phyloP scores from a whole-genome alignment of 495 filamentous ascomycete genomes.

The Evansstolkia leycettana region DNA sequence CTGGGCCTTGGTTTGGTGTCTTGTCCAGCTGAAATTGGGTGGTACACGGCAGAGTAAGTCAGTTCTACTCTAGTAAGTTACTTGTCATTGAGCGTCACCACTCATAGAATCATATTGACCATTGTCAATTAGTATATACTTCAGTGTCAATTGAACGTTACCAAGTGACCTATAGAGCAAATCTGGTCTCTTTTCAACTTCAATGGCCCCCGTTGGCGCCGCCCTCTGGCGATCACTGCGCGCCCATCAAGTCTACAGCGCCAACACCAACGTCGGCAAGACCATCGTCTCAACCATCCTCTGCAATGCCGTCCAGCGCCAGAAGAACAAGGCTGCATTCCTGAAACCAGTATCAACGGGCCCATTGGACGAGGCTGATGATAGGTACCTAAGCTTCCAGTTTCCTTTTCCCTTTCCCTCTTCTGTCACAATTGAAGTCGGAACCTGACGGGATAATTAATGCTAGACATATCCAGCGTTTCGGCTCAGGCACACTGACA shows the following conservation, averaged over 20 bases:
- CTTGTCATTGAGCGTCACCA: too few species aligned
- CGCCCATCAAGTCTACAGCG: constrained; percentile 60
- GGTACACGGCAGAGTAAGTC: too few species aligned
- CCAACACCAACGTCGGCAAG: constrained; percentile 73
- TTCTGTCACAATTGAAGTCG: not conserved
- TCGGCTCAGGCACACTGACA: constrained; percentile 38
- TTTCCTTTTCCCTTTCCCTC: not conserved
- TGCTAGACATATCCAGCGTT: constrained; percentile 43
- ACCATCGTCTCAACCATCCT: constrained; percentile 62
- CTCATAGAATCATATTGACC: too few species aligned
- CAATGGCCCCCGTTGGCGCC: constrained; percentile 5
- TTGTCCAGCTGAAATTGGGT: too few species aligned
- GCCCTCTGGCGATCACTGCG: constrained; percentile 51
- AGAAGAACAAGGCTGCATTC: constrained; percentile 42
- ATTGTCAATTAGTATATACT: too few species aligned
- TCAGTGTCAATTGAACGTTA: too few species aligned
- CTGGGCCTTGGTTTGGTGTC: too few species aligned
- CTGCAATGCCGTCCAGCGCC: constrained; percentile 42
- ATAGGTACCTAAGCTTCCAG: constrained; percentile 19
- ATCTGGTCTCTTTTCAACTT: too few species aligned
- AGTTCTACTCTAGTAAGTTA: too few species aligned
- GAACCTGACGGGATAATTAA: not conserved
- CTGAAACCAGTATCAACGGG: constrained; percentile 72
- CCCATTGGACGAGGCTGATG: constrained; percentile 51
- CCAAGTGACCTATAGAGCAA: too few species aligned